These are phyloP conservation scores for Cladosporium austrohemisphaericum DNA, from an alignment of 2,329 filamentous ascomycete genomes.

Conservation along the genomic window DNA sequence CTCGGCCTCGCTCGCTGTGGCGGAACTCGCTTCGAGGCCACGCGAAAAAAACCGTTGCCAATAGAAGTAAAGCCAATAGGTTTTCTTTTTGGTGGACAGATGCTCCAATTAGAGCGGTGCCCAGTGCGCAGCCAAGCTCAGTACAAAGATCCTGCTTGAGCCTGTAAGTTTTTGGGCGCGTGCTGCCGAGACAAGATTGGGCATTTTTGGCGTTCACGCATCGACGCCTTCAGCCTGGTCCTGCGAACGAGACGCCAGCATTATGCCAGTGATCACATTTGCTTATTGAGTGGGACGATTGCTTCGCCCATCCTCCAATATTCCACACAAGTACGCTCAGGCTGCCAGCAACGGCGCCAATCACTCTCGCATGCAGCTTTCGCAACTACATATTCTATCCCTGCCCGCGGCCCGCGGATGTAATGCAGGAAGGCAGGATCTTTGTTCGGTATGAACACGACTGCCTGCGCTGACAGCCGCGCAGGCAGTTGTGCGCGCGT, in stretches of 20 bases:
- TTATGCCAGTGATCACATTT: neutral
- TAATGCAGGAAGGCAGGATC: constrained; percentile 9
- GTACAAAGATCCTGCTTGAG: neutral
- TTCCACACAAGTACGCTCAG: neutral
- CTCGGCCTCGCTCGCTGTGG: neutral
- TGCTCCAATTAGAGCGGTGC: neutral
- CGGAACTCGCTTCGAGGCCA: neutral
- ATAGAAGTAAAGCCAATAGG: neutral
- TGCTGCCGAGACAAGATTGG: neutral
- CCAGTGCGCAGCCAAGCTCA: neutral
- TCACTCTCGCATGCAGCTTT: neutral
- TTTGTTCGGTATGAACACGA: neutral
- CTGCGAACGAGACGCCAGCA: neutral
- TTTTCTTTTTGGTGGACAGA: neutral
- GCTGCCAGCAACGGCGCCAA: constrained; percentile 6
- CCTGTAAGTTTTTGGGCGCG: neutral
- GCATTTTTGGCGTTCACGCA: too few relatives aligned
- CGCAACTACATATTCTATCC: neutral
- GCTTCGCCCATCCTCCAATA: neutral
- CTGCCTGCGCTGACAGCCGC: neutral
- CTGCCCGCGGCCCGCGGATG: neutral
- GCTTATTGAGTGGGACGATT: too few relatives aligned
- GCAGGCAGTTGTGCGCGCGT: neutral
- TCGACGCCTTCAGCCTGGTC: neutral
- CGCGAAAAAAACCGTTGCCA: constrained; percentile 13